Percentiles rank a stretch among this genome's conserved stretches.
Conservation (phyloP, 2,329 filamentous ascomycete genomes). For the Penicillium freii region DNA sequence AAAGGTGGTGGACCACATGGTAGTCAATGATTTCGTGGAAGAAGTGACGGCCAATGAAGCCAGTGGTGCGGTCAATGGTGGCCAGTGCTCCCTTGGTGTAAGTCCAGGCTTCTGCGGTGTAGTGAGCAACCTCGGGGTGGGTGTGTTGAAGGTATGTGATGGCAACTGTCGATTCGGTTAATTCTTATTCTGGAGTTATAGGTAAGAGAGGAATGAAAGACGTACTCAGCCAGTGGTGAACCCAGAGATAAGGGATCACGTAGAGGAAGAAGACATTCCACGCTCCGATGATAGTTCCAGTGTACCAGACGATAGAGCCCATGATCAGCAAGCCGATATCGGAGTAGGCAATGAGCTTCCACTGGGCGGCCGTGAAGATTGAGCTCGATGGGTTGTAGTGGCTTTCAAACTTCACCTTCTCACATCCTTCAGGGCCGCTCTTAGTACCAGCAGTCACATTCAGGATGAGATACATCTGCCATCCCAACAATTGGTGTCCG, state of each 20-base stretch:
- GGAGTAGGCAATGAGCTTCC: conserved; percentile 56
- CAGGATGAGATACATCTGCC: conserved; percentile 62
- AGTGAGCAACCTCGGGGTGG: conserved; percentile 58
- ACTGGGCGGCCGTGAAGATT: conserved; percentile 60
- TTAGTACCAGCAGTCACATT: conserved; percentile 54
- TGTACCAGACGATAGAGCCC: conserved; percentile 52
- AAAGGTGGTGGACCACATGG: conserved; percentile 63
- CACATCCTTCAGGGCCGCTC: conserved; percentile 41
- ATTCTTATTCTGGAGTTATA: not conserved
- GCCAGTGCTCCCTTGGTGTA: conserved; percentile 62
- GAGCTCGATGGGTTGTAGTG: conserved; percentile 63
- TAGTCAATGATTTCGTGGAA: conserved; percentile 66
- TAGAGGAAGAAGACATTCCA: conserved; percentile 61
- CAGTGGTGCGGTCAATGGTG: conserved; percentile 64
- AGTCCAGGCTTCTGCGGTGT: conserved; percentile 59
- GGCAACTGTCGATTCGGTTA: conserved; percentile 50
- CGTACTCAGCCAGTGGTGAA: conserved; percentile 68
- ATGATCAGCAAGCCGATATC: conserved; percentile 60
- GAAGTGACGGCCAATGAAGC: conserved; percentile 62
- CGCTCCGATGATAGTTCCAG: conserved; percentile 54
- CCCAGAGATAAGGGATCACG: conserved; percentile 65
- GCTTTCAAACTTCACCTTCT: conserved; percentile 32
- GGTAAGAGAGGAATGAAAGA: conserved; percentile 8
- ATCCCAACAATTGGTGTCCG: conserved; percentile 63
- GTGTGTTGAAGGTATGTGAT: conserved; percentile 76